Evolutionary conservation across 164 flowering plant genomes (phyloP).

Genomic region (Vitis rupestris): DNA sequence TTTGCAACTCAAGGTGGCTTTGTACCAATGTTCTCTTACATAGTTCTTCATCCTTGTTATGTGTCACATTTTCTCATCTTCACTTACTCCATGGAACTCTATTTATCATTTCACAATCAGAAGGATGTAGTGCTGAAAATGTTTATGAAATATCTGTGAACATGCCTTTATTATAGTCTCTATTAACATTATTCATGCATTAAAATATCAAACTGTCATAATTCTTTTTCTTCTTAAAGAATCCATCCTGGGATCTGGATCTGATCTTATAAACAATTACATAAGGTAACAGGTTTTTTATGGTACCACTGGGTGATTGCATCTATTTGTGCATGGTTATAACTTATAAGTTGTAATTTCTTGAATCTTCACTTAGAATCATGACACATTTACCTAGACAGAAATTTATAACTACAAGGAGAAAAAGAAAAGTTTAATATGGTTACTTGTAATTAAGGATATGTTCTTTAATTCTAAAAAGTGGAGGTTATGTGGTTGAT

Average conservation of each 20-base stretch:
- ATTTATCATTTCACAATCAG: neutral
- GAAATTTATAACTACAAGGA: neutral
- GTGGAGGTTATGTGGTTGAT: neutral
- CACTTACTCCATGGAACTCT: neutral
- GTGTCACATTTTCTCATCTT: too few relatives aligned
- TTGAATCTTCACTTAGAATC: too few relatives aligned
- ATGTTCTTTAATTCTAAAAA: neutral
- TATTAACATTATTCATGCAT: neutral
- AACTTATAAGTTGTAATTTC: too few relatives aligned
- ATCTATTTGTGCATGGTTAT: too few relatives aligned
- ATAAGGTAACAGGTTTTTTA: too few relatives aligned
- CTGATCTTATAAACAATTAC: too few relatives aligned
- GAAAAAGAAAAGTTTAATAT: neutral
- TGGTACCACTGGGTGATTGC: too few relatives aligned
- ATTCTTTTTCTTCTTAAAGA: neutral
- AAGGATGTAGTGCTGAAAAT: neutral
- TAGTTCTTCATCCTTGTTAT: neutral
- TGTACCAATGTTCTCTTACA: neutral
- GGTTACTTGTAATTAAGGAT: too few relatives aligned
- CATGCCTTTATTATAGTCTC: neutral
- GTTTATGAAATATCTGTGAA: neutral
- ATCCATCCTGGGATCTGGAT: too few relatives aligned
- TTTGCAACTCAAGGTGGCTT: too few relatives aligned
- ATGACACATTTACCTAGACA: too few relatives aligned
- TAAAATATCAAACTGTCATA: neutral